Evolutionary conservation across 768 basidiomycete genomes (phyloP).

Genomic region (Leccinum arenicola): DNA sequence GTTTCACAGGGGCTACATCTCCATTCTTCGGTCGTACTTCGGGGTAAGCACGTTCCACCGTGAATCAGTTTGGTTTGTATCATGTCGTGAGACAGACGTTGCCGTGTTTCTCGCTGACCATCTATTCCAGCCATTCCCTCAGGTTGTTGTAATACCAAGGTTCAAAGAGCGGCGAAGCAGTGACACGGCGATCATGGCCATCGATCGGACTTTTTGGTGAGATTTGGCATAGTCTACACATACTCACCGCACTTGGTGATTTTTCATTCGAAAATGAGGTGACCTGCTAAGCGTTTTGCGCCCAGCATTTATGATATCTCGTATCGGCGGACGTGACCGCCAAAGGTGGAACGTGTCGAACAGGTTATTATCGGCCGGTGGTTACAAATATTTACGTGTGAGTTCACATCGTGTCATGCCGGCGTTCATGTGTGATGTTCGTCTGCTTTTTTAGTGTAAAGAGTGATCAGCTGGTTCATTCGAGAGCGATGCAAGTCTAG

Average conservation of each 20-base stretch:
- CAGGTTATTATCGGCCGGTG: conserved; percentile 1
- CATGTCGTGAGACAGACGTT: neutral
- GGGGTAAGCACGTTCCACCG: neutral
- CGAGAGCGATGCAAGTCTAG: neutral
- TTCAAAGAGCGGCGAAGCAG: conserved; percentile 10
- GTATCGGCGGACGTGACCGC: conserved; percentile 12
- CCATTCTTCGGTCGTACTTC: conserved; percentile 5
- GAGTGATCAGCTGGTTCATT: conserved; percentile 3
- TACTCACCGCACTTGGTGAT: conserved; percentile 19
- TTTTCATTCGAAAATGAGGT: conserved; percentile 25
- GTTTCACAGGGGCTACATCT: neutral
- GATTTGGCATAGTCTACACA: conserved; percentile 6
- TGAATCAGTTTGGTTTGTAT: neutral
- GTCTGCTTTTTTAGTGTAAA: conserved; percentile 10
- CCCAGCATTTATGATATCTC: conserved; percentile 8
- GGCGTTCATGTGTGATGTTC: neutral
- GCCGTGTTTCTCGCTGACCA: neutral
- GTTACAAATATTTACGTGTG: conserved; percentile 10
- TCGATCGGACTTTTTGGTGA: conserved; percentile 19
- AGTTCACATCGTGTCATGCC: conserved; percentile 2
- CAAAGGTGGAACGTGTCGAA: conserved; percentile 7
- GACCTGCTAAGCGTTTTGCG: conserved; percentile 6
- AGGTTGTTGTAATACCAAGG: conserved; percentile 13
- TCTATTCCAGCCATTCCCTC: neutral
- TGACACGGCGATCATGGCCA: conserved; percentile 24